Conservation (phyloP, 2,329 filamentous ascomycete genomes). For the Colletotrichum tamarilloi region DNA sequence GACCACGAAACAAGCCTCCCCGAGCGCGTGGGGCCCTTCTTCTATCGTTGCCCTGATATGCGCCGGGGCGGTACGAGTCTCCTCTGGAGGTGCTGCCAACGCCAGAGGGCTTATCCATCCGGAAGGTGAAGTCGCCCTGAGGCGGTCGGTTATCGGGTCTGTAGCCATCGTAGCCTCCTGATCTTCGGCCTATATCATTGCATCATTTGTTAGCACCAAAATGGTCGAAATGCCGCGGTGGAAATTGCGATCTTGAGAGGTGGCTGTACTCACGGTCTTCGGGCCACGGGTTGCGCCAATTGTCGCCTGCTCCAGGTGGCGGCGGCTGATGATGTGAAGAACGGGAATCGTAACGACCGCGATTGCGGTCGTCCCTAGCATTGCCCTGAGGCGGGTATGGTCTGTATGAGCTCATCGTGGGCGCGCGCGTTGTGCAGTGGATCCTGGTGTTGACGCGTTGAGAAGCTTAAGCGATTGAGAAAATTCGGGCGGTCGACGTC, state of each 20-base stretch:
- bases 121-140: conserved; percentile 67
- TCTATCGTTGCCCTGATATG: conserved; percentile 26
- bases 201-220: conserved; percentile 31
- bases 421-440: conserved; percentile 26
- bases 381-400: conserved; percentile 28
- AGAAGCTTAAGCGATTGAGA: conserved; percentile 9
- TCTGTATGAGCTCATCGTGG: conserved; percentile 34
- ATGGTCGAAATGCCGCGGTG: conserved; percentile 13
- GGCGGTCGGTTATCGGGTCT: conserved; percentile 53
- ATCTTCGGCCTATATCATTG: conserved; percentile 23
- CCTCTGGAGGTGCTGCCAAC: conserved; percentile 49
- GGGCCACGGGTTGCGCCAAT: conserved; percentile 28
- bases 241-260: conserved; percentile 23
- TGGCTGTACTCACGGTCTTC: conserved; percentile 34
- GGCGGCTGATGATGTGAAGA: conserved; percentile 6
- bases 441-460: conserved; percentile 35
- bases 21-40: conserved; percentile 13
- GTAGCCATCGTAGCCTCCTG: conserved; percentile 31
- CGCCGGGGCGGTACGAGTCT: conserved; percentile 46
- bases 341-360: conserved; percentile 15
- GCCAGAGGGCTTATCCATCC: conserved; percentile 62
- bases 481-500: conserved; percentile 28
- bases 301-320: conserved; percentile 19
- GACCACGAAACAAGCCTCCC: conserved; percentile 16
- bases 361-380: conserved; percentile 21